Evolutionary conservation across 805 yeast species (phyloP).

Genomic region (Nadsonia fulvescens): DNA sequence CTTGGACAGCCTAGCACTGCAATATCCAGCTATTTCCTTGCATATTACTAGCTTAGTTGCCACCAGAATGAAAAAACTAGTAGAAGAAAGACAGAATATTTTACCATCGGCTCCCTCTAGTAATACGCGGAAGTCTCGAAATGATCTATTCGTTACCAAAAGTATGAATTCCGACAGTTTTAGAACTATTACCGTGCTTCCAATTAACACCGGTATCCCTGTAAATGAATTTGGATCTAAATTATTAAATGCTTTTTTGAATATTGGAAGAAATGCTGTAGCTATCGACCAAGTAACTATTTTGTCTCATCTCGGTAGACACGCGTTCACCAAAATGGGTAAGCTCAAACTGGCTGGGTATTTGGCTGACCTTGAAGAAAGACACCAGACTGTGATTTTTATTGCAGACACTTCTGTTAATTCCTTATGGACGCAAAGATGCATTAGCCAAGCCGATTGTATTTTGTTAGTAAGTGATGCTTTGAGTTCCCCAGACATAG

Average conservation of each 20-base stretch:
- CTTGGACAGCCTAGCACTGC: constrained; percentile 68
- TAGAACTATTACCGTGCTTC: constrained; percentile 71
- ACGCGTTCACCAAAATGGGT: constrained; percentile 83
- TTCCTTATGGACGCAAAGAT: constrained; percentile 81
- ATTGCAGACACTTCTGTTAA: constrained; percentile 71
- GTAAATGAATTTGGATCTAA: constrained; percentile 68
- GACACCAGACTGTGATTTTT: constrained; percentile 73
- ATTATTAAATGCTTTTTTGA: constrained; percentile 50
- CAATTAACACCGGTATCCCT: constrained; percentile 67
- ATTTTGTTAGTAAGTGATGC: constrained; percentile 82
- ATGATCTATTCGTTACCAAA: too few species aligned
- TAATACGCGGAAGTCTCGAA: too few species aligned
- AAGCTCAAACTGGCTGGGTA: constrained; percentile 74
- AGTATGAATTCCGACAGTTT: constrained; percentile 18
- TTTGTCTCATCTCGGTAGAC: constrained; percentile 64
- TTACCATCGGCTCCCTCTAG: too few species aligned
- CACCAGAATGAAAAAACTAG: constrained; percentile 20
- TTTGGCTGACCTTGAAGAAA: constrained; percentile 80
- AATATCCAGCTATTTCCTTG: constrained; percentile 79
- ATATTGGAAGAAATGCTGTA: constrained; percentile 55
- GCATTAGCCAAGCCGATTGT: constrained; percentile 91
- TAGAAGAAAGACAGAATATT: constrained; percentile 9
- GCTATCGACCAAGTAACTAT: constrained; percentile 73
- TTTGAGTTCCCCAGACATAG: constrained; percentile 46
- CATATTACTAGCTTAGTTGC: constrained; percentile 82